Percentiles rank a stretch among this genome's conserved stretches.
phyloP scores from a whole-genome alignment of 2,329 filamentous ascomycete genomes.

The Malbranchea zuffiana region DNA sequence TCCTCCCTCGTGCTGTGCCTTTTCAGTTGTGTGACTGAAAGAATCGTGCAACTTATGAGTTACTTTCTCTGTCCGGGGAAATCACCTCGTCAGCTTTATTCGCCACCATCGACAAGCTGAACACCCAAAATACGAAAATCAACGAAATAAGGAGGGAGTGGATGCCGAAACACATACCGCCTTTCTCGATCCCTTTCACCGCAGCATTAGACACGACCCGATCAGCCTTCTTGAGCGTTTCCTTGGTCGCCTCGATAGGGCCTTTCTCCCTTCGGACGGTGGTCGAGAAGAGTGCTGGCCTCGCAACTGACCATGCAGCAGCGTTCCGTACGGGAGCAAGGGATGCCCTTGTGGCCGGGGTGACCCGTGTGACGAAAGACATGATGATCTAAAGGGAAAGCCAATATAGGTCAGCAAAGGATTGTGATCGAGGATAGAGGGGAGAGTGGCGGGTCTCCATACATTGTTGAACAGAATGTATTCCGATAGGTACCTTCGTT shows the following conservation, averaged over 20 bases:
- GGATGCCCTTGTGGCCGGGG: conserved; percentile 22
- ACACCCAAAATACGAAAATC: neutral
- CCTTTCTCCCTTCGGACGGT: conserved; percentile 40
- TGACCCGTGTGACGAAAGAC: conserved; percentile 28
- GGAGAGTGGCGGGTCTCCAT: too few species aligned
- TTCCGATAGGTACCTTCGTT: too few species aligned
- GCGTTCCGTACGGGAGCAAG: conserved; percentile 13
- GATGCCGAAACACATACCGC: conserved; percentile 38
- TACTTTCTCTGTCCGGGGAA: conserved; percentile 38
- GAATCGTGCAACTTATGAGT: conserved; percentile 36
- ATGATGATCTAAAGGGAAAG: too few species aligned
- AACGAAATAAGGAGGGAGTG: neutral
- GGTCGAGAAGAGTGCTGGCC: conserved; percentile 40
- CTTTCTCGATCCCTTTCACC: conserved; percentile 53
- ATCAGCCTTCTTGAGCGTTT: conserved; percentile 49
- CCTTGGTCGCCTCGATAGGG: conserved; percentile 46
- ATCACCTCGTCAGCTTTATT: conserved; percentile 7
- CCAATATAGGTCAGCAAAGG: too few species aligned
- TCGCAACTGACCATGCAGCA: conserved; percentile 14
- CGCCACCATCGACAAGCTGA: neutral
- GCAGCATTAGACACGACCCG: conserved; percentile 44
- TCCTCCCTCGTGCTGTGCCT: conserved; percentile 29
- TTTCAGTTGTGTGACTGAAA: conserved; percentile 30
- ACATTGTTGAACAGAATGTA: too few species aligned
- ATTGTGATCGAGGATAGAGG: too few species aligned